phyloP scores from a whole-genome alignment of 2,329 filamentous ascomycete genomes.

The Nakataea oryzae region DNA sequence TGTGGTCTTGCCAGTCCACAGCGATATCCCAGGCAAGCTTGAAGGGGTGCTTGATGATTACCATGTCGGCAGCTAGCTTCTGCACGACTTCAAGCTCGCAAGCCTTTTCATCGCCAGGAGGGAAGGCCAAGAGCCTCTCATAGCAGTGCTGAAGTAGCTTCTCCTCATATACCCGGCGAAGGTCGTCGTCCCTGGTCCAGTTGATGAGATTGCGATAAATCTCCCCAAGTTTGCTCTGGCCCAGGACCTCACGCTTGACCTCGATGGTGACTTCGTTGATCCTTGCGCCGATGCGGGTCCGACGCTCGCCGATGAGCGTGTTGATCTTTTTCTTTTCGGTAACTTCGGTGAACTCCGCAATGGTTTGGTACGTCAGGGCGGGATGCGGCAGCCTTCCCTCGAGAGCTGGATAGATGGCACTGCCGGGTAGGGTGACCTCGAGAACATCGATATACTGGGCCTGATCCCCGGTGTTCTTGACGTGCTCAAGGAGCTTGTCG shows the following conservation, averaged over 20 bases:
- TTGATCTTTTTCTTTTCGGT: constrained; percentile 88
- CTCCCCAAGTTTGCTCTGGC: constrained; percentile 64
- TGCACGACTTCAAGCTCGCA: constrained; percentile 62
- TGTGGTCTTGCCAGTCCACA: constrained; percentile 78
- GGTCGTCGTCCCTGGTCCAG: constrained; percentile 80
- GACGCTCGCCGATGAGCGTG: constrained; percentile 76
- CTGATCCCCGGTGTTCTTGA: constrained; percentile 60
- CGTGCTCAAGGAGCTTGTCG: constrained; percentile 70
- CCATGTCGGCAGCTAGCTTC: constrained; percentile 80
- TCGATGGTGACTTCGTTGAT: constrained; percentile 75
- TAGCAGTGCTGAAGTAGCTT: constrained; percentile 76
- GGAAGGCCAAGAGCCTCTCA: constrained; percentile 63
- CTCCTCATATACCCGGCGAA: constrained; percentile 78
- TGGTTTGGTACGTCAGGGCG: constrained; percentile 66
- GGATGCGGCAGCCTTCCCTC: constrained; percentile 79
- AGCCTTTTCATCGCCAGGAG: constrained; percentile 51
- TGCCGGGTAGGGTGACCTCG: constrained; percentile 66
- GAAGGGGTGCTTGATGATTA: constrained; percentile 88
- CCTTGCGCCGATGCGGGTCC: constrained; percentile 77
- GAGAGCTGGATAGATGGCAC: constrained; percentile 68
- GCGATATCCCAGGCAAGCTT: constrained; percentile 84
- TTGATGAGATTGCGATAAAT: constrained; percentile 78
- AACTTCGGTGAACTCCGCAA: constrained; percentile 73
- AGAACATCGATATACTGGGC: constrained; percentile 68
- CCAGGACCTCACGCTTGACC: constrained; percentile 77